These are phyloP conservation scores for Saturnispora dispora DNA, from an alignment of 805 yeast genomes.

Conservation along the genomic window DNA sequence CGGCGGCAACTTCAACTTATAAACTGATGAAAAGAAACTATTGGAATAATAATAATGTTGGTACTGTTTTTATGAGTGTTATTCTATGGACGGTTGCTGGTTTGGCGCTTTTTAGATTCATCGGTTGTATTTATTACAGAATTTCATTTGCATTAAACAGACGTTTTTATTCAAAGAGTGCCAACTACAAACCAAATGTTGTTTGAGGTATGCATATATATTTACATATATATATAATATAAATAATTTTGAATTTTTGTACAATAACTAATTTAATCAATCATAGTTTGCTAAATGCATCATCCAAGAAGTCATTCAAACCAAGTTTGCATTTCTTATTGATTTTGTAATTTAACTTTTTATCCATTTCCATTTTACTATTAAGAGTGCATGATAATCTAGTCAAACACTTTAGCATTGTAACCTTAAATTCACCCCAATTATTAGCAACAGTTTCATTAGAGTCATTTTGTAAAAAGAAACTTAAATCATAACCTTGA, in stretches of 20 bases:
- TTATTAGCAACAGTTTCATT: slow-evolving; percentile 1
- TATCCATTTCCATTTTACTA: slow-evolving; percentile 9
- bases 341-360: neutral
- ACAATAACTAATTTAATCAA: neutral
- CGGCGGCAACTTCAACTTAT: slow-evolving; percentile 26
- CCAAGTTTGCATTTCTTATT: neutral
- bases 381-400: slow-evolving; percentile 9
- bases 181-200: neutral
- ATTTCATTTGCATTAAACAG: slow-evolving; percentile 19
- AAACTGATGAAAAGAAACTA: slow-evolving; percentile 21
- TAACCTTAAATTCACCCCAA: slow-evolving; percentile 15
- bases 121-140: slow-evolving; percentile 57
- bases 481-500: slow-evolving; percentile 10
- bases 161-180: slow-evolving; percentile 12
- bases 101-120: slow-evolving; percentile 68
- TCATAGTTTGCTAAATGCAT: slow-evolving; percentile 5
- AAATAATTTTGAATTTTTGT: neutral
- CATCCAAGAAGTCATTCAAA: slow-evolving; percentile 9
- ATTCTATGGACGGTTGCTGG: slow-evolving; percentile 89
- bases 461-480: slow-evolving; percentile 10
- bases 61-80: slow-evolving; percentile 58
- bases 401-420: slow-evolving; percentile 9
- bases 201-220: neutral
- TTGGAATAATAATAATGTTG: slow-evolving; percentile 15
- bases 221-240: neutral